Conservation (phyloP, 225 moss, liverwort and hornwort genomes). For the Rhytidiadelphus loreus region DNA sequence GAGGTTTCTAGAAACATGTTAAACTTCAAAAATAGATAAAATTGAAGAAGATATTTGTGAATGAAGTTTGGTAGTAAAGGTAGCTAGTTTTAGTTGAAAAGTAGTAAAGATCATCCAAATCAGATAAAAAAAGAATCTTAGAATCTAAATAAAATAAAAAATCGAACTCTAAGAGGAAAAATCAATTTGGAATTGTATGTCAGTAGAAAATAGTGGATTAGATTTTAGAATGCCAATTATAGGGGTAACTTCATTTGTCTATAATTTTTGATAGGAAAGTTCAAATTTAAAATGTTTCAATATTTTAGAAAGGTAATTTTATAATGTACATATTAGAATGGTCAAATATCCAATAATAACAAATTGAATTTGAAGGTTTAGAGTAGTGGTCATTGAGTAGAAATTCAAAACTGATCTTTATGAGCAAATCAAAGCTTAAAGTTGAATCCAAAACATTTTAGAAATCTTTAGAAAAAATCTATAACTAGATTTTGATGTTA, state of each 20-base stretch:
- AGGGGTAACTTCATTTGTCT: fast-evolving
- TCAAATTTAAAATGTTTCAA: neutral
- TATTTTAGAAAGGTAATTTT: neutral
- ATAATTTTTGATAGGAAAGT: neutral
- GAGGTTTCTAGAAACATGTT: too few species aligned
- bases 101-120: too few species aligned
- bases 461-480: neutral
- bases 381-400: neutral
- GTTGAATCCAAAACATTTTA: neutral
- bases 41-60: too few species aligned
- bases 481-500: neutral
- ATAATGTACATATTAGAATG: neutral
- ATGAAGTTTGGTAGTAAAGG: too few species aligned
- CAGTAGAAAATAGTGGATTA: too few species aligned
- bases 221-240: too few species aligned
- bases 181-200: too few species aligned
- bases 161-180: too few species aligned
- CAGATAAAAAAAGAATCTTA: too few species aligned
- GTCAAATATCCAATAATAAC: neutral
- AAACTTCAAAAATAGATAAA: too few species aligned
- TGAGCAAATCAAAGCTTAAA: neutral
- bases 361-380: neutral
- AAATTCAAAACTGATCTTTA: neutral
- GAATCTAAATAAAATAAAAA: too few species aligned
- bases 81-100: too few species aligned